Evolutionary conservation across 2,329 filamentous ascomycete genomes (phyloP), one percentile per base, ranked within the genome.

Genomic region (Colletotrichum liriopes): DNA sequence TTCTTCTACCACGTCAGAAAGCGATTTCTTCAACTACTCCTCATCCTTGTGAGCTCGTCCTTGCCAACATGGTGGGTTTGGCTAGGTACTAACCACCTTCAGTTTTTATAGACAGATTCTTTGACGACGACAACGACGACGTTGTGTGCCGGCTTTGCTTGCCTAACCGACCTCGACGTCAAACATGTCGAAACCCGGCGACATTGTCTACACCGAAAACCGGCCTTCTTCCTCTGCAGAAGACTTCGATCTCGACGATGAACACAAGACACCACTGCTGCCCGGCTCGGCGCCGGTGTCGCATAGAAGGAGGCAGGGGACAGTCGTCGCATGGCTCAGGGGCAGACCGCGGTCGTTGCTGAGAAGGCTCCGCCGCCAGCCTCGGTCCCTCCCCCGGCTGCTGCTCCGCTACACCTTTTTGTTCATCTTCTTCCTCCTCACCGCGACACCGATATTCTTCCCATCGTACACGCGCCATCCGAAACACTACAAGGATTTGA

Each of bases 381-480:
- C 73, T 23, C 63, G 71, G 26, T 73, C 43, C 6, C 65, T 72
- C 4, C 59, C 69, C 3, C 58, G 65, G 8, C 35, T 72, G 5
- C 16, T 74, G 3, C 41, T 80, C 39, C 78, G 77, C 47, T 78
- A 79, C 51, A 59, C 66, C 14, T 3, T 79, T 18, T 47, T 78
- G n/a, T 32, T 80, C 12, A 39, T 84, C 20, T 73, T 80, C 29
- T 73, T 79, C 5, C 75, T 85, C 16, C 71, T 82, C 23, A 52
- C 79, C 32, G 74, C 75, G 1, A 82, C 79, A 1, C 78, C 80
- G 3, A 75, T 85, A 9, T 78, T 86, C 43, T 83, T 83, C 11
- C 82, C 84, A 0, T 86, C 85, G 1, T 88, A 88, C 74, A 79
- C 77, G 9, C 77, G 78, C 39, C 81, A 81, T 2, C 83, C 82